phyloP scores from a whole-genome alignment of 2,329 filamentous ascomycete genomes.

The Amauroascus niger region DNA sequence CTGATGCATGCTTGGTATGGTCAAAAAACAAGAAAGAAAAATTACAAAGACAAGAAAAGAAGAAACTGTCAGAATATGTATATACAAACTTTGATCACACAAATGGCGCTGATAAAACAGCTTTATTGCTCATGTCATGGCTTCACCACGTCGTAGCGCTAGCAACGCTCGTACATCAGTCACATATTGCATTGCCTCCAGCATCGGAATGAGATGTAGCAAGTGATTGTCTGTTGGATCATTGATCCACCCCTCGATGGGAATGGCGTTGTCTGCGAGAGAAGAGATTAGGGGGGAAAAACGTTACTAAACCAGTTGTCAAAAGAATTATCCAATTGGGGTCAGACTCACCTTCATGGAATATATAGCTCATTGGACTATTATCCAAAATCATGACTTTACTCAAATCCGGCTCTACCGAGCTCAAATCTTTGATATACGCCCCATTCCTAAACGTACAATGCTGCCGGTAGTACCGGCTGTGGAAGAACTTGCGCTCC shows the following conservation, averaged over 20 bases:
- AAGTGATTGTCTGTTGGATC: slow-evolving; percentile 96
- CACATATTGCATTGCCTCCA: slow-evolving; percentile 92
- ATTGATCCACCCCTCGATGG: slow-evolving; percentile 98
- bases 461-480: slow-evolving; percentile 89
- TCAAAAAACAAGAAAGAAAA: background rate
- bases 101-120: background rate
- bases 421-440: slow-evolving; percentile 95
- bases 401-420: slow-evolving; percentile 91
- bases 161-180: slow-evolving; percentile 88
- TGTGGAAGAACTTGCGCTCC: slow-evolving; percentile 92
- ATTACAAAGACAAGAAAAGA: no score
- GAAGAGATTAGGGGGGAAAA: no score
- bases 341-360: slow-evolving; percentile 67
- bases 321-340: no score
- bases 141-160: slow-evolving; percentile 75
- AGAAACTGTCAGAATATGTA: no score
- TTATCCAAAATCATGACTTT: slow-evolving; percentile 99
- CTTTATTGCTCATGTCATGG: slow-evolving; percentile 18
- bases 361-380: slow-evolving; percentile 94
- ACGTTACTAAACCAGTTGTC: no score
- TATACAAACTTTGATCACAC: background rate
- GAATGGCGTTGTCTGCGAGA: slow-evolving; percentile 89
- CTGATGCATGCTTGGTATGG: slow-evolving; percentile 6
- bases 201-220: slow-evolving; percentile 78
- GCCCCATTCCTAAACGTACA: slow-evolving; percentile 92